Conservation (phyloP, 2,329 filamentous ascomycete genomes). For the Xylariaceae sp. region DNA sequence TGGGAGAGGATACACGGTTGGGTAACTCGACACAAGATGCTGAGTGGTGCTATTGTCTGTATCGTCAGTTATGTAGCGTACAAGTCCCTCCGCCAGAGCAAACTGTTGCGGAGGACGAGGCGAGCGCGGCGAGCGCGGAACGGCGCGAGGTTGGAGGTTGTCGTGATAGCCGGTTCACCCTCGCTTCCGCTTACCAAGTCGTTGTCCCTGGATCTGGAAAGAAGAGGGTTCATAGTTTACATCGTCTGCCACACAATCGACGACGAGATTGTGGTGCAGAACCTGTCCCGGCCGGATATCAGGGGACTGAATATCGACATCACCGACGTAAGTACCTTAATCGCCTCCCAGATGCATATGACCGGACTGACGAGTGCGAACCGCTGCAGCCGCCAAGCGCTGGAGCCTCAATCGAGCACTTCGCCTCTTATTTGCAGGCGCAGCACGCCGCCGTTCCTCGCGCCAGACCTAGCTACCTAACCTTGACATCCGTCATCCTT, state of each 20-base stretch:
- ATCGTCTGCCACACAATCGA: constrained; percentile 80
- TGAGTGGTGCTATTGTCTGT: constrained; percentile 66
- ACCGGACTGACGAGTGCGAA: constrained; percentile 1
- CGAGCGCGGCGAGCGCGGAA: constrained; percentile 74
- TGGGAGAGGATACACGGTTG: constrained; percentile 61
- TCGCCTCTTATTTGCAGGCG: constrained; percentile 64
- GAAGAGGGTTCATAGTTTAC: constrained; percentile 89
- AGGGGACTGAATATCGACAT: constrained; percentile 78
- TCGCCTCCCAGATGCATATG: not conserved
- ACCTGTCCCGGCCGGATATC: constrained; percentile 74
- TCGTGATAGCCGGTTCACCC: constrained; percentile 83
- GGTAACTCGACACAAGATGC: constrained; percentile 65
- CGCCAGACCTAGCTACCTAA: constrained; percentile 68
- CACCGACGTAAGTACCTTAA: constrained; percentile 60
- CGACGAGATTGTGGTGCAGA: constrained; percentile 74
- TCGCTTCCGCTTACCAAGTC: constrained; percentile 78
- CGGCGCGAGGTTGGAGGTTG: constrained; percentile 80
- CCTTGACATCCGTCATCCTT: constrained; percentile 73
- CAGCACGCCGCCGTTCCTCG: constrained; percentile 73
- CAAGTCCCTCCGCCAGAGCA: constrained; percentile 43
- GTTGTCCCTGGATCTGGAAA: constrained; percentile 78
- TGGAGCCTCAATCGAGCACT: constrained; percentile 64
- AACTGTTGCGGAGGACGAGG: constrained; percentile 60
- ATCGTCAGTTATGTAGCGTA: constrained; percentile 62
- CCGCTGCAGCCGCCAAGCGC: constrained; percentile 57